A percentile compares a stretch with the other conserved stretches of the same genome.
Conservation (phyloP, 2,329 filamentous ascomycete genomes). For the Paecilomyces sp. region DNA sequence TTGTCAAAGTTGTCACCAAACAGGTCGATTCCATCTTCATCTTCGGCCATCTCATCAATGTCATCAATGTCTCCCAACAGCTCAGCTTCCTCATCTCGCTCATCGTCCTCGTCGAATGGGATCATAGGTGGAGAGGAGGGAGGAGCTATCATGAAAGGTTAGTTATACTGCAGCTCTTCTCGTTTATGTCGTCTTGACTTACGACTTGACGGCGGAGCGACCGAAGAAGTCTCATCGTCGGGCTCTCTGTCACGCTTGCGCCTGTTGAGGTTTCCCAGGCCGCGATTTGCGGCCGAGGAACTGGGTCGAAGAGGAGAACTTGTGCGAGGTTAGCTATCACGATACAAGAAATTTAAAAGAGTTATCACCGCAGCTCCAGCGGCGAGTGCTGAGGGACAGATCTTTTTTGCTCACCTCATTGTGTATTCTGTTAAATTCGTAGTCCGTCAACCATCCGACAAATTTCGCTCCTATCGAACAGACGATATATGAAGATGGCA, state of each 20-base stretch:
- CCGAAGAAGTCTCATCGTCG: constrained; percentile 56
- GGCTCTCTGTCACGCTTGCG: constrained; percentile 60
- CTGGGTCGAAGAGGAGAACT: constrained; percentile 79
- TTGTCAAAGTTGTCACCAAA: constrained; percentile 62
- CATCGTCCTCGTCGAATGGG: constrained; percentile 42
- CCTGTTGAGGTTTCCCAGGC: constrained; percentile 45
- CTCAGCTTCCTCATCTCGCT: constrained; percentile 49
- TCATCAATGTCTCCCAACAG: constrained; percentile 59
- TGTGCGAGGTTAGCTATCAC: constrained; percentile 3
- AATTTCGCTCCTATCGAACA: neutral
- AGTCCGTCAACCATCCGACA: neutral
- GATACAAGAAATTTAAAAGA: neutral
- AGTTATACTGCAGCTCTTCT: neutral
- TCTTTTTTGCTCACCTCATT: constrained; percentile 7
- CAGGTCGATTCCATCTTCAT: constrained; percentile 62
- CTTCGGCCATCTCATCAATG: constrained; percentile 61
- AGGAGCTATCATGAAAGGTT: constrained; percentile 26
- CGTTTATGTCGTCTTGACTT: constrained; percentile 24
- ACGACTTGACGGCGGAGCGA: constrained; percentile 57
- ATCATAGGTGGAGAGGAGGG: constrained; percentile 56
- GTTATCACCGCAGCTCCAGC: neutral
- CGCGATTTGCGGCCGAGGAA: constrained; percentile 77
- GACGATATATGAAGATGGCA: neutral
- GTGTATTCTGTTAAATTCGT: neutral
- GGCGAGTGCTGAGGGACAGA: neutral